Conservation (phyloP, 208 protist species). For the Leishmania aethiopica region DNA sequence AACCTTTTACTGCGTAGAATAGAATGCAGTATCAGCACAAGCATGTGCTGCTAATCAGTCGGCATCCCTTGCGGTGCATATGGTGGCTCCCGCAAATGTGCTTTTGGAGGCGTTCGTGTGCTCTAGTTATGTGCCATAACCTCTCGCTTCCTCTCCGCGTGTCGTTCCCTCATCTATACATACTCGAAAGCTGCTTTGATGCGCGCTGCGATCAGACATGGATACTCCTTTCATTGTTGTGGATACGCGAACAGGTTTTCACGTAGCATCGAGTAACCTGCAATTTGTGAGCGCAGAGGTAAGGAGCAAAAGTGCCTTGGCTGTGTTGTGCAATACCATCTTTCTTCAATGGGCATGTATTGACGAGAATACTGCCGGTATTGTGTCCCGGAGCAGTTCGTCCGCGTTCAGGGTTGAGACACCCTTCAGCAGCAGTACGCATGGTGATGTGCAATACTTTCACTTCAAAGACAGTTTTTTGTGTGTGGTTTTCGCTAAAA, state of each 20-base stretch:
- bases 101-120: no score
- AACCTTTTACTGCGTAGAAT: no score
- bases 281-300: background rate
- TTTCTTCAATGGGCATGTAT: slow-evolving; percentile 7
- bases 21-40: no score
- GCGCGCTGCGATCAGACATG: background rate
- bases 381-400: background rate
- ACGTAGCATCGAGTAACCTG: slow-evolving; percentile 8
- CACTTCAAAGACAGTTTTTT: background rate
- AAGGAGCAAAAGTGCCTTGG: slow-evolving; percentile 11
- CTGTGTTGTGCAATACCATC: slow-evolving; percentile 13
- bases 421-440: background rate
- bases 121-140: no score
- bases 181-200: no score
- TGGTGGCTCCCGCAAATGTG: no score
- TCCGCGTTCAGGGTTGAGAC: background rate
- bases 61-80: no score
- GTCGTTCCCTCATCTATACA: no score
- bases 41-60: no score
- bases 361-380: background rate
- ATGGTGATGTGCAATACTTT: background rate
- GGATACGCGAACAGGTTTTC: slow-evolving; percentile 17
- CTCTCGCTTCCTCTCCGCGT: no score
- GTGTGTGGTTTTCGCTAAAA: background rate
- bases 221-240: slow-evolving; percentile 10